These are phyloP conservation scores for Trichophyton verrucosum DNA, from an alignment of 2,329 filamentous ascomycete species.

Conservation along the genomic window DNA sequence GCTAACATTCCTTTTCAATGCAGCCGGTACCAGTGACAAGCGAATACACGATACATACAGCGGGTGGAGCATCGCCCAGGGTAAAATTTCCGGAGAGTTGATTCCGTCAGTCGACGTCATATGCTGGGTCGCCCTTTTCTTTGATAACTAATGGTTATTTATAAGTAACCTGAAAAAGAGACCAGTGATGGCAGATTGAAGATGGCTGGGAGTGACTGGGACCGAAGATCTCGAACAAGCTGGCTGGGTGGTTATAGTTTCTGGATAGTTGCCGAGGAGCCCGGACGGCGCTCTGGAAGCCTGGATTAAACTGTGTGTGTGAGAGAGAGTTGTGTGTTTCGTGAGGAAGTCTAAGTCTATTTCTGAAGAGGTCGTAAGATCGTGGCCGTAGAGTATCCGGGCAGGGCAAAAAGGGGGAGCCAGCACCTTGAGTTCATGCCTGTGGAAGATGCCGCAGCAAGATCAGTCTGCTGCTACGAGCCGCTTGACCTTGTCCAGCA, in stretches of 20 bases:
- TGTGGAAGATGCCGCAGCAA: background rate
- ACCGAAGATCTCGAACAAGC: background rate
- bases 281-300: background rate
- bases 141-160: no score
- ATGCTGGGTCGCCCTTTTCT: background rate
- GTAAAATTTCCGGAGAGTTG: background rate
- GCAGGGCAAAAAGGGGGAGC: background rate
- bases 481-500: conserved; percentile 66
- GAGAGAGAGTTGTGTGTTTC: background rate
- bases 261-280: background rate
- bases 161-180: background rate
- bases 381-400: background rate
- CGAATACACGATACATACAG: background rate
- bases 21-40: background rate
- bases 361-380: background rate
- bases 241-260: background rate
- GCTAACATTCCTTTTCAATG: background rate
- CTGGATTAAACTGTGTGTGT: background rate
- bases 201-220: background rate
- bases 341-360: background rate
- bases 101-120: background rate
- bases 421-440: no score
- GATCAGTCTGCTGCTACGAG: conserved; percentile 38
- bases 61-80: background rate
- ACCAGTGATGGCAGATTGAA: background rate